Base-by-base conservation (phyloP, 768 basidiomycete species). In the Tricholoma terreum region DNA sequence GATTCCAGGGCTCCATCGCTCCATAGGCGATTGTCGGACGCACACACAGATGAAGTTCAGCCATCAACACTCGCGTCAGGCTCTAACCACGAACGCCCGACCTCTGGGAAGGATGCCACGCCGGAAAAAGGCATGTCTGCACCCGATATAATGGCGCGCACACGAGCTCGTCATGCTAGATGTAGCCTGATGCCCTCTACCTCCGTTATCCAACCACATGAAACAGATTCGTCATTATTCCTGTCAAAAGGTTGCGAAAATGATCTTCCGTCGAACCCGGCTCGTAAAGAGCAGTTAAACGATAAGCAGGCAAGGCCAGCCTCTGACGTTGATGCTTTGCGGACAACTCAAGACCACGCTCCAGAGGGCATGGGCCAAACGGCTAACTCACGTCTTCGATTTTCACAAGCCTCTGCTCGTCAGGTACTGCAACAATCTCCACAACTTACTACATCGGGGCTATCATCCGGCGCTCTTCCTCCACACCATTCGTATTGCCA, bases 121-220 rank as follows among this genome's bases (percentile, higher is more conserved):
- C 12, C 34, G 56, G 35, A 15, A n/a, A 56, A 40, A n/a, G 38
- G 27, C 43, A 54, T 56, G 54, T 60, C 59, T 50, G 59, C 64
- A 21, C 57, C 67, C 57, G 62, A 71, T 43, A 69, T 67, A 54
- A 68, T 70, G 69, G 69, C 63, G 9, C 65, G 42, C 11, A 72
- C 71, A 42, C 66, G 69, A 31, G 68, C 63, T 11, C 65, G 61
- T 8, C 58, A 72, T 27, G 46, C 58, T 27, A 58, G 43, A 48
- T 36, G 33, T 43, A 36, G 15, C n/a, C 22, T 31, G 42, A 45
- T 31, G 14, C n/a, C 33, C n/a, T 17, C 36, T 46, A 27, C 38
- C 12, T 4, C 19, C 17, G 24, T 31, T 17, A 8, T 51, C 54
- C 48, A 40, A 19, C 14, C 30, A 30, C 19, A 17, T 35, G 46